Base-by-base conservation (phyloP, 2,329 filamentous ascomycete genomes). In the Fusarium napiforme region DNA sequence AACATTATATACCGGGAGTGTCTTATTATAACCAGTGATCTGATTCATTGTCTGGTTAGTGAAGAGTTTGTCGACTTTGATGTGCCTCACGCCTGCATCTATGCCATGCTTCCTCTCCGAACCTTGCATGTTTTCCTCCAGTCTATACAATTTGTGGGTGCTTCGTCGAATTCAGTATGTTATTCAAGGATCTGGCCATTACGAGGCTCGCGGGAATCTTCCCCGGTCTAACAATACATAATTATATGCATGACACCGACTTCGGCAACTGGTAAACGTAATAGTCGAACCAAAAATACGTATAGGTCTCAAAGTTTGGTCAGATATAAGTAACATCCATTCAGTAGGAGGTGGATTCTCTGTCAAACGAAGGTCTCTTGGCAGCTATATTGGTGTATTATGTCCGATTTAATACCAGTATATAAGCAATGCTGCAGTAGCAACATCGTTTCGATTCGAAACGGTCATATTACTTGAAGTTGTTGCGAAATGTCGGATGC, bases 161-260 rank as follows among this genome's bases (percentile, higher is more conserved):
- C 18, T 21, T 16, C 57, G 36, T 58, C 65, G 68, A 32, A 72
- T 69, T 71, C 34, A 46, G 65, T 46, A 61, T n/a, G 21, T 21
- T 7, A 28, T 46, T 46, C 57, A 66, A 72, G 60, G 62, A 49
- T 73, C 58, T 39, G 58, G 32, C 53, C 53, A 59, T 73, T 67
- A 60, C 64, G 67, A 63, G 58, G 49, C 53, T 58, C 53, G 40
- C 58, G 56, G 59, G 39, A 67, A 60, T 34, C 32, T 56, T 23
- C 60, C 57, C 70, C 40, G 53, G 36, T 30, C 34, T 42, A 23
- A 43, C 43, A 32, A 30, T 43, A 64, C 45, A 46, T 60, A 42
- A 30, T 34, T 39, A n/a, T 55, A 64, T 56, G 49, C 40, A 43
- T 21, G 49, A 50, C 46, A 60, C 43, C 57, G 36, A 59, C 39